These are phyloP conservation scores for Puccinia hordei DNA, from an alignment of 1,284 basidiomycete genomes.

Conservation along the genomic window DNA sequence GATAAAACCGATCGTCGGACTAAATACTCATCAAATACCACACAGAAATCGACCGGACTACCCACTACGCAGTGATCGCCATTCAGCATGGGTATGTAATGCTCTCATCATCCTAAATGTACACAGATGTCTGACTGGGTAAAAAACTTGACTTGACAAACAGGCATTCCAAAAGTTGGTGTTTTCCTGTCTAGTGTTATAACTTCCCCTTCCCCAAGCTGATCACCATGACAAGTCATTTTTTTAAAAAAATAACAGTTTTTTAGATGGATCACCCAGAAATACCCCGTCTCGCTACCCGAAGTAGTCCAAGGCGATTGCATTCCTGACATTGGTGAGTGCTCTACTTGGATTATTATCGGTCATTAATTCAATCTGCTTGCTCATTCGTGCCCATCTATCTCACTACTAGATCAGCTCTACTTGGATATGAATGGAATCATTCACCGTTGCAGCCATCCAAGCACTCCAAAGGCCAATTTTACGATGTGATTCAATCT, in stretches of 20 bases:
- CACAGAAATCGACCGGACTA: too few species aligned
- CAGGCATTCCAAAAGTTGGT: too few species aligned
- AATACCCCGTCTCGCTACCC: constrained; percentile 97
- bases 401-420: constrained; percentile 67
- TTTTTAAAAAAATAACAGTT: constrained; percentile 58
- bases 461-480: constrained; percentile 89
- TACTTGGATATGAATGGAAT: constrained; percentile 98
- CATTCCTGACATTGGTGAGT: constrained; percentile 74
- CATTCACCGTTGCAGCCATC: constrained; percentile 86
- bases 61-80: too few species aligned
- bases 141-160: too few species aligned
- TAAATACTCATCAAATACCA: too few species aligned
- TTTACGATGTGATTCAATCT: constrained; percentile 69
- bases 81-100: too few species aligned
- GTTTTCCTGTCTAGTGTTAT: too few species aligned
- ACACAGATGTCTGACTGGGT: too few species aligned
- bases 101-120: too few species aligned
- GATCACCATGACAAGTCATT: too few species aligned
- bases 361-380: neutral
- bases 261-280: constrained; percentile 71
- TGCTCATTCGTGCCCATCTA: neutral
- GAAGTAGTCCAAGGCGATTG: constrained; percentile 87
- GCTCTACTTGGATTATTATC: neutral
- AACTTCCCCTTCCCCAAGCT: too few species aligned
- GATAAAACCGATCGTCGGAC: too few species aligned